Evolutionary conservation across 192 early-diverging fungal species (phyloP).

Genomic region (Podila epicladia): DNA sequence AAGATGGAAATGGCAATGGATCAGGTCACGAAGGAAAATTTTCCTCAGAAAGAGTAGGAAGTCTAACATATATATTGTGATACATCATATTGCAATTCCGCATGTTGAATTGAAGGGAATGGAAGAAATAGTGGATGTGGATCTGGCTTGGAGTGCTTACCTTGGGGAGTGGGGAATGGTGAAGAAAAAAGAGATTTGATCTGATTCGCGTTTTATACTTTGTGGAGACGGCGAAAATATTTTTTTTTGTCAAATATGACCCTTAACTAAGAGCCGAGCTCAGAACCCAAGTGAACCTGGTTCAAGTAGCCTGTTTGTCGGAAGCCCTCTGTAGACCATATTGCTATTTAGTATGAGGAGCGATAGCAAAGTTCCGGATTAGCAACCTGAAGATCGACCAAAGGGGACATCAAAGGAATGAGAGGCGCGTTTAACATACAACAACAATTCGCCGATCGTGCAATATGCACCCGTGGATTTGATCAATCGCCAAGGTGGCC

Average conservation of each 20-base stretch:
- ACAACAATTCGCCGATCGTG: not conserved
- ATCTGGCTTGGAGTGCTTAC: not conserved
- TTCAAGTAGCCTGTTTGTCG: too few relatives aligned
- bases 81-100: slow-evolving; percentile 38
- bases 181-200: not conserved
- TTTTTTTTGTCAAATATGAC: too few relatives aligned
- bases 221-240: too few relatives aligned
- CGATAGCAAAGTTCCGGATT: too few relatives aligned
- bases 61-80: slow-evolving; percentile 51
- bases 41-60: slow-evolving; percentile 33
- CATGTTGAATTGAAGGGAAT: not conserved
- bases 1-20: slow-evolving; percentile 3
- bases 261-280: too few relatives aligned
- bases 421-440: not conserved
- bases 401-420: too few relatives aligned
- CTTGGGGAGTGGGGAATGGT: not conserved
- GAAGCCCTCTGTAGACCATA: too few relatives aligned
- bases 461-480: not conserved
- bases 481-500: not conserved
- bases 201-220: too few relatives aligned
- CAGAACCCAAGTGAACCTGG: too few relatives aligned
- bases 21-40: slow-evolving; percentile 49
- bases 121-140: not conserved
- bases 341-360: too few relatives aligned
- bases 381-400: too few relatives aligned